Base-by-base conservation (phyloP, 768 basidiomycete genomes). In the Omphalotus guepiniiformis region DNA sequence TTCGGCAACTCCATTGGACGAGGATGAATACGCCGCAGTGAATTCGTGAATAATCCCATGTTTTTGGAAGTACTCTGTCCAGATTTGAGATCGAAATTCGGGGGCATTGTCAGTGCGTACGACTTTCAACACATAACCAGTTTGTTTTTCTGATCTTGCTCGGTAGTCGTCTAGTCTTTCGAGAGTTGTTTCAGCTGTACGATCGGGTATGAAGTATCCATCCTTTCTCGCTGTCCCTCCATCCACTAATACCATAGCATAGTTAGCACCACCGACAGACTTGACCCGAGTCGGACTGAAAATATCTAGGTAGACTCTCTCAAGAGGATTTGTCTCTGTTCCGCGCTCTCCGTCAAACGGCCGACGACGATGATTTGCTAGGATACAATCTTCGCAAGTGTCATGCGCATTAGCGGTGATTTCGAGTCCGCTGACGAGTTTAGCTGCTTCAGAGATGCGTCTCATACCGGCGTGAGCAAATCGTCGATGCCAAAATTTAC, bases 41-140 rank as follows among this genome's bases (percentile, higher is more conserved):
- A n/a, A 13, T 12, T 50, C 42, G 6, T 34, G 29, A 23, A 40
- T 29, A 13, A 53, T 53, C 2, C 52, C 52, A 28, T 21, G 9
- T 9, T 26, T 22, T 25, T 7, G 23, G 9, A 53, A 42, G 13
- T 44, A 53, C 4, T 21, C 36, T 4, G 50, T 22, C 16, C 56
- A 59, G n/a, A 51, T 51, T 0, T 38, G 15, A 18, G 26, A 38
- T 0, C 52, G 35, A 25, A 50, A 63, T 44, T 63, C 58, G 3
- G 57, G 58, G 2, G 59, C 64, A 29, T 59, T 49, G 42, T 66
- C 64, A 6, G 51, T 44, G 1, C 40, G 45, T 2, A 58, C 23
- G 1, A 6, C 12, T 6, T 48, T 42, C 13, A 58, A 6, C 15
- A 25, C 29, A 0, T 7, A 8, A 1, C 39, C 21, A 1, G 23